These are phyloP conservation scores for Phytopythium mirpurense DNA, from an alignment of 352 stramenopile genomes.

Conservation along the genomic window DNA sequence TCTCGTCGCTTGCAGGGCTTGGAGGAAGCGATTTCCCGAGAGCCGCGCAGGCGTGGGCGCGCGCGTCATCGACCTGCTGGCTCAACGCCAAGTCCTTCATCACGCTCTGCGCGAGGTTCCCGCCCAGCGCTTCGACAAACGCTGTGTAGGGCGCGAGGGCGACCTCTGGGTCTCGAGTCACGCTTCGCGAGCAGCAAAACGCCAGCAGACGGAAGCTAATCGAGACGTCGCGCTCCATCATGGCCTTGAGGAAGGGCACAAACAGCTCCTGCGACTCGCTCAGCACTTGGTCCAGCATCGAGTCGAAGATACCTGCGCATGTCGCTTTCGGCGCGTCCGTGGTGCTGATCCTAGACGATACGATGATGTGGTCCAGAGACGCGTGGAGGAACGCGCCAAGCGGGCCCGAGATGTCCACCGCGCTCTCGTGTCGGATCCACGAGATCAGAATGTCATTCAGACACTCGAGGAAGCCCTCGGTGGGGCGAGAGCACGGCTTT, in stretches of 20 bases:
- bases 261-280: constrained; percentile 63
- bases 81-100: constrained; percentile 67
- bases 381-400: constrained; percentile 59
- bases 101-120: constrained; percentile 40
- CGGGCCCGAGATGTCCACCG: constrained; percentile 49
- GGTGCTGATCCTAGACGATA: constrained; percentile 69
- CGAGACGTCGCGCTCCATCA: constrained; percentile 65
- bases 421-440: constrained; percentile 77
- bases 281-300: constrained; percentile 77
- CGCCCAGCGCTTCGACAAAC: constrained; percentile 53
- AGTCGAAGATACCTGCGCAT: constrained; percentile 64
- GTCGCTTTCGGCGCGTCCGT: constrained; percentile 57
- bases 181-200: constrained; percentile 64
- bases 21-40: constrained; percentile 30
- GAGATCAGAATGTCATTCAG: constrained; percentile 82
- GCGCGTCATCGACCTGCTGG: constrained; percentile 77
- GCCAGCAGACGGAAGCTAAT: constrained; percentile 72
- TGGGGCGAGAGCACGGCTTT: constrained; percentile 49
- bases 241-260: constrained; percentile 75
- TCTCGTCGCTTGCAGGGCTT: constrained; percentile 35
- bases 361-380: constrained; percentile 66
- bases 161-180: constrained; percentile 43
- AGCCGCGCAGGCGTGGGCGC: constrained; percentile 51
- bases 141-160: constrained; percentile 57
- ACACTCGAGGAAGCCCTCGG: constrained; percentile 71